Evolutionary conservation across 306 rosid species (phyloP).

Genomic region (Gleditsia sinensis): DNA sequence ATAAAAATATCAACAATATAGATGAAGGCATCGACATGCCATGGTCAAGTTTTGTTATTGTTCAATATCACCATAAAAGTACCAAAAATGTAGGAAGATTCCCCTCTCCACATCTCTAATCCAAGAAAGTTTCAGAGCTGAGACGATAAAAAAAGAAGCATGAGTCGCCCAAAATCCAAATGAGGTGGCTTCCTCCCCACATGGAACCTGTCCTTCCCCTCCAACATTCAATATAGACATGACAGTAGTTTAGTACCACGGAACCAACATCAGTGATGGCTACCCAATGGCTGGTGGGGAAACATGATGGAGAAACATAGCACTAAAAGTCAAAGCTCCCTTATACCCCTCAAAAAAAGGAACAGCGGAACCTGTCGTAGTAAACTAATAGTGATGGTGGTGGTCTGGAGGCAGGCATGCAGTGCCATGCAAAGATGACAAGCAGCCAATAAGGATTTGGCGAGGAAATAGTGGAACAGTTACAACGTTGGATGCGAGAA

Average conservation of each 20-base stretch:
- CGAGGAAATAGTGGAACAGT: neutral
- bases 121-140: neutral
- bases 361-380: neutral
- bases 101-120: neutral
- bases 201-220: neutral
- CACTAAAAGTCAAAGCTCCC: neutral
- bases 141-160: neutral
- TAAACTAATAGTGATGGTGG: neutral
- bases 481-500: too few relatives aligned
- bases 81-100: neutral
- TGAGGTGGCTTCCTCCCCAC: conserved; percentile 18
- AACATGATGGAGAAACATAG: neutral
- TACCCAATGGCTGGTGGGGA: neutral
- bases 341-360: neutral
- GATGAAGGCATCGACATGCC: too few relatives aligned
- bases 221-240: neutral
- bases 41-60: neutral
- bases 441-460: neutral
- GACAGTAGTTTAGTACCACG: neutral
- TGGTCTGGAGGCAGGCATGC: neutral
- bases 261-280: neutral
- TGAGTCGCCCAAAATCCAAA: neutral
- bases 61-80: neutral
- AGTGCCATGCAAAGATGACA: neutral
- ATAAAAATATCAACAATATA: too few relatives aligned